Evolutionary conservation across 1,139 yeast species (phyloP), one percentile per base, ranked within the genome.

Genomic region (Yamadazyma epiphylla): DNA sequence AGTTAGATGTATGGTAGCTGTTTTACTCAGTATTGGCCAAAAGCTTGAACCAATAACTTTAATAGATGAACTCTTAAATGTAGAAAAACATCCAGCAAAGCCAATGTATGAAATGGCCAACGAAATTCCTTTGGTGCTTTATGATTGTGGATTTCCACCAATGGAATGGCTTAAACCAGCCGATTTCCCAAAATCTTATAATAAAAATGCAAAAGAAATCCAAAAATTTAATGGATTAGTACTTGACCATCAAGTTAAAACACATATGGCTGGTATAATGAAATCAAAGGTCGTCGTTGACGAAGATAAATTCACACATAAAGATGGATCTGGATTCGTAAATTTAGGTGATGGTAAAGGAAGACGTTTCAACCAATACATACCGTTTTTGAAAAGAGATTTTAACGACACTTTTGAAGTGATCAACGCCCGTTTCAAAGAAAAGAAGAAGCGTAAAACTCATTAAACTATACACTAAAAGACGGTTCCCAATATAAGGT

Each of bases 1-100:
- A 55, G 99, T 94, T 14, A 73, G 98, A 31, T 88, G 95, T 44
- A 91, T 94, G 95, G 76, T 88, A 60, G 95, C 95, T 0, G 67
- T 85, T 5, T 55, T 94, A 31, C 76, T 94, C 33, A 58, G 82
- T 15, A 77, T 89, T 4, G 98, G 96, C 1, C 96, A 88, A 53
- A 66, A 65, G 12, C 66, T 76, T 17, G 99, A 94, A 55, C 38
- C 54, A 0, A 80, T 86, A 0, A 51, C 58, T 0, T 53, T 88
- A 2, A 64, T 94, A 1, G 53, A 55, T 10, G 71, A 77, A 1
- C 60, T 94, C 38, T 53, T 89, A 34, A 72, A 89, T 47, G 63
- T 76, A 2, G 67, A 64, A 3, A 63, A 59, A 30, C 73, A 61
- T 34, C 88, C 95, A 0, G 61, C 76, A 14, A 77, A 82, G 41